These are phyloP conservation scores for Aspergillus avenaceus DNA, from an alignment of 495 filamentous ascomycete species.

Conservation along the genomic window DNA sequence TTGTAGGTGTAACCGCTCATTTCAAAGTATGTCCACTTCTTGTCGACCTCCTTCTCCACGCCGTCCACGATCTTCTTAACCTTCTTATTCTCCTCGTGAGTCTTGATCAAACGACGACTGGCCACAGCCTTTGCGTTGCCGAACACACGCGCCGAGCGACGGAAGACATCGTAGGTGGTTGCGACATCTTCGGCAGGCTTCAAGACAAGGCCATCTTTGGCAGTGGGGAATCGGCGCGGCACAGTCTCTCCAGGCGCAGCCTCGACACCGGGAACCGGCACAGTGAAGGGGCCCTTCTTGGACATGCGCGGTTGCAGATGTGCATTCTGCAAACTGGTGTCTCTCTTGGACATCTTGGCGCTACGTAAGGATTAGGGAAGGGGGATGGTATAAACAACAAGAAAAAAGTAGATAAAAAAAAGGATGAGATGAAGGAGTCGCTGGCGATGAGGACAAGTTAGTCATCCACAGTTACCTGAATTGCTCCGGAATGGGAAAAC, in stretches of 20 bases:
- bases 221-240: conserved; percentile 71
- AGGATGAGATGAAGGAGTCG: not conserved
- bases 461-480: not conserved
- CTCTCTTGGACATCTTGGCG: conserved; percentile 43
- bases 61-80: conserved; percentile 95
- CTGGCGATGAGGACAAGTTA: not conserved
- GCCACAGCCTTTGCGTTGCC: conserved; percentile 88
- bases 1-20: conserved; percentile 82
- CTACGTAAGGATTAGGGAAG: conserved; percentile 5
- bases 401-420: conserved; percentile 7
- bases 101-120: conserved; percentile 73
- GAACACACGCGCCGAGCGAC: conserved; percentile 69
- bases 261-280: conserved; percentile 70
- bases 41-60: conserved; percentile 82
- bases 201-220: conserved; percentile 64
- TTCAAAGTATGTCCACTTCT: conserved; percentile 96
- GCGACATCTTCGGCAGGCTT: conserved; percentile 65
- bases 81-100: conserved; percentile 91
- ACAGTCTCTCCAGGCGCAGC: conserved; percentile 84
- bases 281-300: conserved; percentile 62
- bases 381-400: not conserved
- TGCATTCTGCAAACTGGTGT: no score
- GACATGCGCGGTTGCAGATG: conserved; percentile 61
- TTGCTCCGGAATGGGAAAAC: not conserved
- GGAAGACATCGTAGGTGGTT: conserved; percentile 87